Evolutionary conservation across 352 stramenopile species (phyloP).

Genomic region (Pythium rishiriense): DNA sequence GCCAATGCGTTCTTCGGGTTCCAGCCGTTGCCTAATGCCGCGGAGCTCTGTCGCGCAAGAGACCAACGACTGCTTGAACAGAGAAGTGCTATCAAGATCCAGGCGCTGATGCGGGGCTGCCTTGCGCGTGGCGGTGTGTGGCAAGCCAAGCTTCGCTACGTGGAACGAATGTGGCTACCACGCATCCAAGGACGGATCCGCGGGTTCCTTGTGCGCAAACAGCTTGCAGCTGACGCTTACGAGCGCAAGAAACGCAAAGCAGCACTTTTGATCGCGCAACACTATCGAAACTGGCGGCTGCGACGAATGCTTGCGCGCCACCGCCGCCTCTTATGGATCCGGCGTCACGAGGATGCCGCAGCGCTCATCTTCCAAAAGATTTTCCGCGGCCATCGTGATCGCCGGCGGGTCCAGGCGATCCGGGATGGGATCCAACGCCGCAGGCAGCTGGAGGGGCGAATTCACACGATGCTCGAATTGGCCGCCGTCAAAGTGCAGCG

Average conservation of each 20-base stretch:
- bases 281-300: conserved; percentile 57
- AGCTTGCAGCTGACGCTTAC: conserved; percentile 34
- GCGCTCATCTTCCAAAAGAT: conserved; percentile 76
- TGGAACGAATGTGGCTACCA: conserved; percentile 62
- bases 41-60: conserved; percentile 63
- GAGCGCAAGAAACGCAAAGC: conserved; percentile 34
- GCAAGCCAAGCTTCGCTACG: conserved; percentile 66
- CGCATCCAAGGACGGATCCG: conserved; percentile 80
- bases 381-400: conserved; percentile 63
- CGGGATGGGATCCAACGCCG: conserved; percentile 44
- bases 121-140: conserved; percentile 71
- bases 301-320: conserved; percentile 49
- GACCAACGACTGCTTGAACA: conserved; percentile 49
- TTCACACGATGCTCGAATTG: conserved; percentile 59
- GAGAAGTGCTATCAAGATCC: conserved; percentile 66
- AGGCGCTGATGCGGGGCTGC: conserved; percentile 81
- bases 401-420: conserved; percentile 43
- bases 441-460: conserved; percentile 49
- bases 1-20: conserved; percentile 84
- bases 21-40: conserved; percentile 79
- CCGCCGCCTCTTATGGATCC: conserved; percentile 55
- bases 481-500: conserved; percentile 73
- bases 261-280: conserved; percentile 40
- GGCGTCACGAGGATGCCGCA: conserved; percentile 52
- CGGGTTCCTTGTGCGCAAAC: conserved; percentile 70